Evolutionary conservation across 2,329 filamentous ascomycete genomes (phyloP), one percentile per base, ranked within the genome.

Genomic region (Penicillium aurantiogriseum): DNA sequence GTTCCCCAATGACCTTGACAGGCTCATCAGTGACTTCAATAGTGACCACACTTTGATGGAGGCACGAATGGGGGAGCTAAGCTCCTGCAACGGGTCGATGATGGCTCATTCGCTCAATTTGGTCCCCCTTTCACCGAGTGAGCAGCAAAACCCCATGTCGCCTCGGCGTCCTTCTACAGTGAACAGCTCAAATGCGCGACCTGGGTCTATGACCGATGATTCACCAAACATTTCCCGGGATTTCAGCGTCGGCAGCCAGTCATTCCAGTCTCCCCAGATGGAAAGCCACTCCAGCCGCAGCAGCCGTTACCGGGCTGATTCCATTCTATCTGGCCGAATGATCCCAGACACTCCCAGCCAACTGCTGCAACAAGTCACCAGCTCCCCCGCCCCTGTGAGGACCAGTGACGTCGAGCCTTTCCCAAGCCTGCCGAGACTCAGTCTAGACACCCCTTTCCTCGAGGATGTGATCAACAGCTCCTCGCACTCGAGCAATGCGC

Each of bases 1-100:
- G 52, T 80, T 81, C 47, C 83, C 87, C 8, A 85, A 87, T 15
- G 87, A 90, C 51, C 73, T 92, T 19, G 77, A 85, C 42, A 87
- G 93, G 45, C 90, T 97, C 53, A 81, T 92, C 58, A 83, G 85
- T 39, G 85, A 88, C 11, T 97, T 96, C 81, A 83, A 87, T 51
- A 84, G 85, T 17, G 92, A 96, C 68, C 94, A 89, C 72, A 86
- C 84, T 25, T 88, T 88, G 66, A 85, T 89, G 51, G 88, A 95
- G 64, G 86, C 88, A 29, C 84, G 88, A 62, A 81, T 92, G 21
- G 81, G 85, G 63, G 84, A 83, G 47, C 83, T 97, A 45, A 85
- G 86, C 19, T 89, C 96, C 55, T 84, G 92, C 74, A 96, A 95
- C 69, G 89, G 90, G 19, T 80, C 81, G 6, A 66, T 86, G 72